Conservation (phyloP, 73 alveolate species). For the Blepharisma japonicum region DNA sequence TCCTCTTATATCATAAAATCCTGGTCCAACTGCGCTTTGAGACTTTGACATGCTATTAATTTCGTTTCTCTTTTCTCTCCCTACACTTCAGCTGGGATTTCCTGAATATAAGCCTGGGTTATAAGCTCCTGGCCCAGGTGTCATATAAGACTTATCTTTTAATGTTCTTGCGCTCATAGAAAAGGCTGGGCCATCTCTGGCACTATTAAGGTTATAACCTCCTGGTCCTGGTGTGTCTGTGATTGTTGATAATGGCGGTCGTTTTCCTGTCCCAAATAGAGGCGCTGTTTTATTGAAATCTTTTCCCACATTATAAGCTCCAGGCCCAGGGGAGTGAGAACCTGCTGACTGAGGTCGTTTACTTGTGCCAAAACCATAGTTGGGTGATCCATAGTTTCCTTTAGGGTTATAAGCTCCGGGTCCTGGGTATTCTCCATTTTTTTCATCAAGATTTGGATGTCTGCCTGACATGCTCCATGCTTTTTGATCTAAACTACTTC, state of each 20-base stretch:
- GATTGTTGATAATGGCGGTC: constrained; percentile 1
- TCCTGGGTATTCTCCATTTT: background rate
- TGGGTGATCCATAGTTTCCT: background rate
- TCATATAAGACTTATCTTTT: background rate
- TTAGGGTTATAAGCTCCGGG: constrained; percentile 9
- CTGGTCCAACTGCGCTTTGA: background rate
- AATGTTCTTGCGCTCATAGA: background rate
- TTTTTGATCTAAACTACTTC: background rate
- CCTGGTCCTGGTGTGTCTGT: constrained; percentile 26
- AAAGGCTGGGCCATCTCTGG: background rate
- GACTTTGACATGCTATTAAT: background rate
- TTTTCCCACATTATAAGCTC: background rate
- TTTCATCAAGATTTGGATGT: background rate
- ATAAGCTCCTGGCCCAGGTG: constrained; percentile 18
- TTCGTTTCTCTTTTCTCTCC: background rate
- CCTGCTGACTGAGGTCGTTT: background rate
- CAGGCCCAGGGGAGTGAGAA: background rate
- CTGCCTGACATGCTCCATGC: background rate
- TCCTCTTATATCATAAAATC: background rate
- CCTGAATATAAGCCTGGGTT: background rate
- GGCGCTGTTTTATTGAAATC: background rate
- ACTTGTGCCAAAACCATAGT: background rate
- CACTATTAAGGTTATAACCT: background rate
- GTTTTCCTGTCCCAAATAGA: background rate
- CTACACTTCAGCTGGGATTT: background rate